These are phyloP conservation scores for Hippophae rhamnoides DNA, from an alignment of 306 rosid genomes.

Conservation along the genomic window DNA sequence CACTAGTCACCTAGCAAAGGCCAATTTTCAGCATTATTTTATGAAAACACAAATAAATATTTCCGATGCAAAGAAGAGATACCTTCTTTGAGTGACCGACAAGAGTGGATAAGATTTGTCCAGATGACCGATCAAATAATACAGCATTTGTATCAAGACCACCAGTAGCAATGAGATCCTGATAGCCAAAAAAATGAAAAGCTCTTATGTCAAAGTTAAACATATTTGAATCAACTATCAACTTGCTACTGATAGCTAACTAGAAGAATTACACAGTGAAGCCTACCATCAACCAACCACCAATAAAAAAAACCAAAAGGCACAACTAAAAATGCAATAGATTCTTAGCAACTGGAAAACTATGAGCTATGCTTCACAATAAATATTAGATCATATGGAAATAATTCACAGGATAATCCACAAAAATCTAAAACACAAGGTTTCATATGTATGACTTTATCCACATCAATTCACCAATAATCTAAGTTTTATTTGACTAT, in stretches of 20 bases:
- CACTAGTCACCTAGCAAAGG: constrained; percentile 64
- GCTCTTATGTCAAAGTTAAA: constrained; percentile 6
- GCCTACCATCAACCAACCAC: background rate
- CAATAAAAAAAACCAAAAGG: background rate
- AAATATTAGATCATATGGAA: background rate
- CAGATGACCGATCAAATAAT: constrained; percentile 76
- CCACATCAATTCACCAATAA: background rate
- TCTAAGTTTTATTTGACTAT: background rate
- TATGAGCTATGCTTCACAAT: background rate
- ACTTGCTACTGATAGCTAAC: background rate
- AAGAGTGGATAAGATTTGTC: constrained; percentile 85
- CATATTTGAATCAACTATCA: constrained; percentile 5
- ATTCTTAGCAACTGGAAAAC: background rate
- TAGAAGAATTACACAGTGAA: background rate
- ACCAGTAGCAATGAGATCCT: constrained; percentile 93
- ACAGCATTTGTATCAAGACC: constrained; percentile 92
- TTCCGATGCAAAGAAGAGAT: constrained; percentile 3
- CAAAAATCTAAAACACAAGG: background rate
- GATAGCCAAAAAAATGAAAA: constrained; percentile 14
- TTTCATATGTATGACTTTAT: background rate
- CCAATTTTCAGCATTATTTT: constrained; percentile 15
- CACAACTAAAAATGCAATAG: background rate
- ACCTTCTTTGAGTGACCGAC: constrained; percentile 94
- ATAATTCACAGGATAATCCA: background rate
- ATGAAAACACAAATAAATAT: constrained; percentile 8